phyloP scores from a whole-genome alignment of 2,329 filamentous ascomycete species.

The Fusarium sp. region DNA sequence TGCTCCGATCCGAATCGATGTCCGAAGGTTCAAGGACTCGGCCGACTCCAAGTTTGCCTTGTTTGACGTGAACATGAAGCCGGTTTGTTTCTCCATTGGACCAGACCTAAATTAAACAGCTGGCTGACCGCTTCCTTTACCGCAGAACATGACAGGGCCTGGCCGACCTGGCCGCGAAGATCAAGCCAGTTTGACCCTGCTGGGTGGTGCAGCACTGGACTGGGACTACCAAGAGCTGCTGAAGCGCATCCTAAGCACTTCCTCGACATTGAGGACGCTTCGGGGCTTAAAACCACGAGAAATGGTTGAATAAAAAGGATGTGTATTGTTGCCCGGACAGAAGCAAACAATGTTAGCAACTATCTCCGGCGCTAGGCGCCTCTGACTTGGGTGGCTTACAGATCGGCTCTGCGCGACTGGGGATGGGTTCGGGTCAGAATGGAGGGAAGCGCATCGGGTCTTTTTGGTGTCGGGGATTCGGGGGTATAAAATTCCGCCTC shows the following conservation, averaged over 20 bases:
- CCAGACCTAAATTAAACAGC: background rate
- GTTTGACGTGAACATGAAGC: slow-evolving; percentile 65
- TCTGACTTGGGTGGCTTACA: slow-evolving; percentile 17
- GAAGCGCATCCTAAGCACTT: slow-evolving; percentile 18
- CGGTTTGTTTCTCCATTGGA: slow-evolving; percentile 47
- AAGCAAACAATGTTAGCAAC: background rate
- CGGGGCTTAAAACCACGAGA: background rate
- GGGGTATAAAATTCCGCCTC: slow-evolving; percentile 34
- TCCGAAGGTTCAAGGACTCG: slow-evolving; percentile 49
- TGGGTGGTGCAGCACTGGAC: slow-evolving; percentile 24
- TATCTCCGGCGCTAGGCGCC: background rate
- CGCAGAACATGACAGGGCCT: slow-evolving; percentile 33
- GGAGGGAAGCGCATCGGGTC: slow-evolving; percentile 15
- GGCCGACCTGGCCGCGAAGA: slow-evolving; percentile 28
- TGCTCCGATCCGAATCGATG: slow-evolving; percentile 59
- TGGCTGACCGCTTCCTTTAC: slow-evolving; percentile 7
- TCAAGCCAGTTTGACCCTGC: slow-evolving; percentile 31
- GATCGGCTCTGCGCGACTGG: background rate
- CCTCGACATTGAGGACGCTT: slow-evolving; percentile 14
- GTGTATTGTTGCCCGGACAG: background rate
- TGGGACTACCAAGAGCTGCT: slow-evolving; percentile 27
- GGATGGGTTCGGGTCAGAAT: background rate
- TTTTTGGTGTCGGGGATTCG: slow-evolving; percentile 28
- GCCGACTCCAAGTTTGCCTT: slow-evolving; percentile 52
- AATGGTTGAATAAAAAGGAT: background rate